Conservation (phyloP, 257 asterid genomes). For the Eucommia ulmoides region DNA sequence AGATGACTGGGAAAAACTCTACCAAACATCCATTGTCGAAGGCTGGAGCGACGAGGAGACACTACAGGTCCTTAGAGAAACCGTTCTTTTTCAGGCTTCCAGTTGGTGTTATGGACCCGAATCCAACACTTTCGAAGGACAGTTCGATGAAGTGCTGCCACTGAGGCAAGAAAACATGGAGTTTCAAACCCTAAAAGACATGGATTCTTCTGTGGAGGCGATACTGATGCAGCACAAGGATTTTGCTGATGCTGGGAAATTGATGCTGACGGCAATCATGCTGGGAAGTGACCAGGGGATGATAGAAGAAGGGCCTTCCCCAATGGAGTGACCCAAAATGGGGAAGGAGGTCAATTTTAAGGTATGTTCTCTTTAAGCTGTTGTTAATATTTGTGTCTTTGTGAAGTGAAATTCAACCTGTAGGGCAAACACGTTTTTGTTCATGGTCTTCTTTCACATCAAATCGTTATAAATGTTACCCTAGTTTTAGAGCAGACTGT, state of each 20-base stretch:
- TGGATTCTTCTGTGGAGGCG: constrained; percentile 45
- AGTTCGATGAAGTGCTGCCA: constrained; percentile 63
- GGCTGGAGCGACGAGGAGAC: constrained; percentile 86
- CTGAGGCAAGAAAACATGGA: constrained; percentile 39
- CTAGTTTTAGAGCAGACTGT: too few relatives aligned
- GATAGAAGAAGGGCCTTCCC: constrained; percentile 16
- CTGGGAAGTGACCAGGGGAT: constrained; percentile 29
- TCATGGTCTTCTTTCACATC: too few relatives aligned
- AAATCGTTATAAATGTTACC: too few relatives aligned
- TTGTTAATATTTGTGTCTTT: too few relatives aligned
- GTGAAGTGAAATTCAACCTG: too few relatives aligned
- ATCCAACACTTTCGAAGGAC: constrained; percentile 45
- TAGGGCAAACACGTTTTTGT: too few relatives aligned
- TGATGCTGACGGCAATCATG: constrained; percentile 69
- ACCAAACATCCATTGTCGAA: constrained; percentile 42
- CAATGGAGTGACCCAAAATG: constrained; percentile 34
- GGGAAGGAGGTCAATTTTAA: too few relatives aligned
- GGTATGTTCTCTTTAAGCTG: too few relatives aligned
- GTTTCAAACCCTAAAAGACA: constrained; percentile 18
- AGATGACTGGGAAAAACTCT: constrained; percentile 68
- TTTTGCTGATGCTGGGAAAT: constrained; percentile 76
- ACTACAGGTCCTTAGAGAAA: constrained; percentile 35
- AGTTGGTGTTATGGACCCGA: constrained; percentile 67
- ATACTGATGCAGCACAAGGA: constrained; percentile 79
- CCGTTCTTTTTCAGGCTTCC: constrained; percentile 67